These are phyloP conservation scores for Botrytis porri DNA, from an alignment of 2,329 filamentous ascomycete species.

Conservation along the genomic window DNA sequence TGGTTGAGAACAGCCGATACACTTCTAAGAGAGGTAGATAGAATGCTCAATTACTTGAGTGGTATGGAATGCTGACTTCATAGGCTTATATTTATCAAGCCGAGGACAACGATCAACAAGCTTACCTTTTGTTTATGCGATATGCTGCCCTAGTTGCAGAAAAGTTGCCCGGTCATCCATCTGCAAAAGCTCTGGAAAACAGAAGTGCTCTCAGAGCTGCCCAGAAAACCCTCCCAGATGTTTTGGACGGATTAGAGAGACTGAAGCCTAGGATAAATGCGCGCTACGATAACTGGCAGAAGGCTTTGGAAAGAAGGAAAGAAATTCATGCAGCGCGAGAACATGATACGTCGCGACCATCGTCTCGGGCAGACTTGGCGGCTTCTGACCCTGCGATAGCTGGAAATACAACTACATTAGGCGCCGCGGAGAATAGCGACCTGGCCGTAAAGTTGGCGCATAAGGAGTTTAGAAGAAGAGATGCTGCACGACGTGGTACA, in stretches of 20 bases:
- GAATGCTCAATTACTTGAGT: not conserved
- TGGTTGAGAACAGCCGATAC: slow-evolving; percentile 81
- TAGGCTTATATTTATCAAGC: slow-evolving; percentile 81
- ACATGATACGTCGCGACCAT: slow-evolving; percentile 20
- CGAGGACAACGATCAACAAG: slow-evolving; percentile 82
- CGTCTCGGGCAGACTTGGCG: slow-evolving; percentile 37
- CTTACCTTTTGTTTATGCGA: slow-evolving; percentile 87
- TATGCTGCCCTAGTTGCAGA: slow-evolving; percentile 82
- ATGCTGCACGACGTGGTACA: slow-evolving; percentile 56
- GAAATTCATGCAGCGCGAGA: slow-evolving; percentile 23
- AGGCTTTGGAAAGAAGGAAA: slow-evolving; percentile 46
- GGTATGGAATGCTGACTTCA: slow-evolving; percentile 17
- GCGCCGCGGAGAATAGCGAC: slow-evolving; percentile 69
- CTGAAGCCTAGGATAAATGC: slow-evolving; percentile 76
- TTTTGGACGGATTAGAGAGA: slow-evolving; percentile 61
- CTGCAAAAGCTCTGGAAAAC: slow-evolving; percentile 63
- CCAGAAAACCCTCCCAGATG: slow-evolving; percentile 56
- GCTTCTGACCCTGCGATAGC: slow-evolving; percentile 60
- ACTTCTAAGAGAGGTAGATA: slow-evolving; percentile 72
- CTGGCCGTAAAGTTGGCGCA: slow-evolving; percentile 74
- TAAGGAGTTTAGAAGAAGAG: slow-evolving; percentile 66
- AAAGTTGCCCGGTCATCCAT: slow-evolving; percentile 71
- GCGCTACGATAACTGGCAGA: slow-evolving; percentile 66
- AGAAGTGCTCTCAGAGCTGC: slow-evolving; percentile 52
- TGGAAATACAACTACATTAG: slow-evolving; percentile 58